Evolutionary conservation across 2,329 filamentous ascomycete species (phyloP).

Genomic region (Arthrinium puccinioides): DNA sequence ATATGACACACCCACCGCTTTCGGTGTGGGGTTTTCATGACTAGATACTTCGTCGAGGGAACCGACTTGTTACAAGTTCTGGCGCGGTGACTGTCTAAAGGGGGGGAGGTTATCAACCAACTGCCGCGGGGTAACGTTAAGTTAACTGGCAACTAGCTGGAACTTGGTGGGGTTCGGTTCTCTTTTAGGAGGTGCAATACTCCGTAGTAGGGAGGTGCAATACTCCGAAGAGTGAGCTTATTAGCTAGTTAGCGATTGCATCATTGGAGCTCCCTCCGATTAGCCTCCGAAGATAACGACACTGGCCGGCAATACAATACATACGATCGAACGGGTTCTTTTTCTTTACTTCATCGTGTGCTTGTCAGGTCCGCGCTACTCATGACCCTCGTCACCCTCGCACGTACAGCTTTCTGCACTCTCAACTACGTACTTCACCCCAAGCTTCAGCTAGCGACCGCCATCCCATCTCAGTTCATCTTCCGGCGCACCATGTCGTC

Average conservation of each 20-base stretch:
- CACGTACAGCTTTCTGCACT: not conserved
- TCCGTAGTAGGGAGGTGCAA: too few relatives aligned
- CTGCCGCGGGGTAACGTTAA: not conserved
- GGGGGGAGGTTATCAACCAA: not conserved
- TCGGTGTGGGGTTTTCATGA: too few relatives aligned
- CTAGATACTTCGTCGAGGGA: too few relatives aligned
- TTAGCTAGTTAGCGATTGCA: too few relatives aligned
- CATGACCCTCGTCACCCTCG: not conserved
- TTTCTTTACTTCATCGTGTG: not conserved
- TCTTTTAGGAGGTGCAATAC: not conserved
- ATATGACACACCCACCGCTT: too few relatives aligned
- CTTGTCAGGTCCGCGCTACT: not conserved
- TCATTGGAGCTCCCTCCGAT: not conserved
- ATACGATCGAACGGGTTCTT: not conserved
- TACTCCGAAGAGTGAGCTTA: too few relatives aligned
- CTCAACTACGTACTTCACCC: not conserved
- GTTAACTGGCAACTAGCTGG: not conserved
- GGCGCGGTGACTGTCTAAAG: too few relatives aligned
- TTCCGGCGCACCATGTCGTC: slow-evolving; percentile 31
- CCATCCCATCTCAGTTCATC: not conserved
- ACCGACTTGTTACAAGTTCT: too few relatives aligned
- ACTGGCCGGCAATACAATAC: not conserved
- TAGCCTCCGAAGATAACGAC: not conserved
- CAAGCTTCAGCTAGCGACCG: not conserved
- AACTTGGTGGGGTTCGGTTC: not conserved